Evolutionary conservation across 768 basidiomycete species (phyloP).

Genomic region (Tremella yokohamensis): DNA sequence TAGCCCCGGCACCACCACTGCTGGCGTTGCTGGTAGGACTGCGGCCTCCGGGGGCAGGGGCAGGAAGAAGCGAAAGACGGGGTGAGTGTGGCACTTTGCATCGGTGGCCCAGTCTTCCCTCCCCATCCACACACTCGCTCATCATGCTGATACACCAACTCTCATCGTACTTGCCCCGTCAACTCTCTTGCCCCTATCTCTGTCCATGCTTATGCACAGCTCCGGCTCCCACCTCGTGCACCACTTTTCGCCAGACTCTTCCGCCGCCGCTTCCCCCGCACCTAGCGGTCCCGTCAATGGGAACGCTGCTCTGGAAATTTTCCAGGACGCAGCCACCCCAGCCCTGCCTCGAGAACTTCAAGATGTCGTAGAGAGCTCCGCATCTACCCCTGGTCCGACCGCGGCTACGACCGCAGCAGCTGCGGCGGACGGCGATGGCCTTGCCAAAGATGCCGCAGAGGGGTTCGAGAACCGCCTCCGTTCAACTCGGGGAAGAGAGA

Average conservation of each 20-base stretch:
- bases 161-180: neutral
- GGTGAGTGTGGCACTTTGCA: conserved; percentile 20
- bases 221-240: conserved; percentile 6
- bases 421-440: conserved; percentile 18
- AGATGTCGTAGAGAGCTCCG: conserved; percentile 6
- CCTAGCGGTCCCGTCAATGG: neutral
- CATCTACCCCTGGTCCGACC: neutral
- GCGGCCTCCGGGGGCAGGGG: neutral
- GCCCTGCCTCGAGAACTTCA: conserved; percentile 26
- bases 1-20: neutral
- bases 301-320: conserved; percentile 20
- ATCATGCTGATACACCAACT: neutral
- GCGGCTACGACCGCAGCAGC: neutral
- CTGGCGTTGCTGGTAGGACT: neutral
- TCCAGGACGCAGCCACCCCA: conserved; percentile 18
- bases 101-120: neutral
- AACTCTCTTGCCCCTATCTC: neutral
- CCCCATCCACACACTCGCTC: conserved; percentile 2
- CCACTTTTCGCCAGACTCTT: neutral
- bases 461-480: conserved; percentile 21
- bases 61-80: conserved; percentile 16
- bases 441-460: conserved; percentile 35
- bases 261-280: conserved; percentile 5
- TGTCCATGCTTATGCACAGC: conserved; percentile 9
- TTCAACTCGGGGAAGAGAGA: conserved; percentile 14